Base-by-base conservation (phyloP, 257 asterid species). In the Jasminum sambac region DNA sequence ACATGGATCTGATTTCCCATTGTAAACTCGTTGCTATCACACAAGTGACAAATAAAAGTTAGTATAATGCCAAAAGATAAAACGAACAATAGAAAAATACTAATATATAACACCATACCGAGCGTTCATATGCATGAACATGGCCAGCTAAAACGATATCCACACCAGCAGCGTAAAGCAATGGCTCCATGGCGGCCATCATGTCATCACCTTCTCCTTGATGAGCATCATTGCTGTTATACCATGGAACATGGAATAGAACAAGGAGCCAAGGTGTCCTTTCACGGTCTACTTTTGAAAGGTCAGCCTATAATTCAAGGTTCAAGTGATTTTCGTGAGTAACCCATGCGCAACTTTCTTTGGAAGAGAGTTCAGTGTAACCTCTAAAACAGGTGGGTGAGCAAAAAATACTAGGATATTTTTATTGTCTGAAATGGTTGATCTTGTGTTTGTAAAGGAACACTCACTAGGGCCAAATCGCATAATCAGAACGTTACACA, bases 91-190 rank as follows among this genome's bases (percentile, higher is more conserved):
- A 19, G 69, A 52, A 52, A 64, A 14, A 42, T 42, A 12, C 69
- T 2, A 40, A 61, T 67, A 55, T 12, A 55, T 23, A 43, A 14
- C 58, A 60, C 63, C 81, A 60, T 88, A 94, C 99, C 79, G 95
- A 66, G 77, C 99, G 98, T 41, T 94, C 97, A 48, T 94, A 94
- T 74, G 99, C 99, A 84, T 94, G 97, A 55, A 94, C 99, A 63
- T 94, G 99, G 68, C 99, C 96, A 19, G 96, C 78, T 37, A 94
- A 76, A 57, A 83, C 86, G 39, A 89, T 38, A 74, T 91, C 98
- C 21, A 79, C 96, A 17, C 88, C 89, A 23, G 90, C 97, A 66
- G 88, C 89, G 74, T 85, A 73, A 8, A 94, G 83, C 83, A 94
- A 66, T 34, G 89, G 93, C 69, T 94, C 99, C 83, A 94, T 85